A percentile compares a stretch with the other conserved stretches of the same genome.
phyloP scores from a whole-genome alignment of 2,329 filamentous ascomycete genomes.

The Fusarium anguioides region DNA sequence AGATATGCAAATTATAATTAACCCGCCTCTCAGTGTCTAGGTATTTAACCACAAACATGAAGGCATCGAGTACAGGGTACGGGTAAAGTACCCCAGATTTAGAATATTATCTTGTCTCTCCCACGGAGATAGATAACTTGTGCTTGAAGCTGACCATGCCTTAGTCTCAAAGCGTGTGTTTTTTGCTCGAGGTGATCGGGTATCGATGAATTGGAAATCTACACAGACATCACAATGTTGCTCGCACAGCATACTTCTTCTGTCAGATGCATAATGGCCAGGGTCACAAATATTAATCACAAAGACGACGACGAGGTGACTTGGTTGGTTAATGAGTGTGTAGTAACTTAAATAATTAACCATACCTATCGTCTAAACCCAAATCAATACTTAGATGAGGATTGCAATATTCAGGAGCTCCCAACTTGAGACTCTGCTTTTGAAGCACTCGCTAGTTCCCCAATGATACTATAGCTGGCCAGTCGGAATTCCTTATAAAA shows the following conservation, averaged over 20 bases:
- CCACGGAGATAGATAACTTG: background rate
- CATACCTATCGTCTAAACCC: background rate
- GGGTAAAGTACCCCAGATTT: constrained; percentile 6
- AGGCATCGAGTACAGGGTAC: background rate
- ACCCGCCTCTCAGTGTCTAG: background rate
- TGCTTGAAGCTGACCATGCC: background rate
- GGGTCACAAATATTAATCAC: background rate
- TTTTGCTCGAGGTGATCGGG: background rate
- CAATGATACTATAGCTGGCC: too few relatives aligned
- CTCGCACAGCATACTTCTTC: constrained; percentile 36
- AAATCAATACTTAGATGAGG: background rate
- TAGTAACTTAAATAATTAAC: background rate
- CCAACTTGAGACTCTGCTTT: too few relatives aligned
- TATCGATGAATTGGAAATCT: background rate
- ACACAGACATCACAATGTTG: background rate
- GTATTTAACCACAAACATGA: background rate
- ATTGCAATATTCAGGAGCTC: background rate
- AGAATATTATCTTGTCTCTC: background rate
- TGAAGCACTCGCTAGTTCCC: too few relatives aligned
- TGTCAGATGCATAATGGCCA: background rate
- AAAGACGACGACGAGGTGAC: background rate
- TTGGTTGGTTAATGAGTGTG: background rate
- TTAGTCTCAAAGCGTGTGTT: background rate
- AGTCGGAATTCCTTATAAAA: background rate
- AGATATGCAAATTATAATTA: background rate